These are phyloP conservation scores for Fonsecaea multimorphosa DNA, from an alignment of 2,329 filamentous ascomycete species.

Conservation along the genomic window DNA sequence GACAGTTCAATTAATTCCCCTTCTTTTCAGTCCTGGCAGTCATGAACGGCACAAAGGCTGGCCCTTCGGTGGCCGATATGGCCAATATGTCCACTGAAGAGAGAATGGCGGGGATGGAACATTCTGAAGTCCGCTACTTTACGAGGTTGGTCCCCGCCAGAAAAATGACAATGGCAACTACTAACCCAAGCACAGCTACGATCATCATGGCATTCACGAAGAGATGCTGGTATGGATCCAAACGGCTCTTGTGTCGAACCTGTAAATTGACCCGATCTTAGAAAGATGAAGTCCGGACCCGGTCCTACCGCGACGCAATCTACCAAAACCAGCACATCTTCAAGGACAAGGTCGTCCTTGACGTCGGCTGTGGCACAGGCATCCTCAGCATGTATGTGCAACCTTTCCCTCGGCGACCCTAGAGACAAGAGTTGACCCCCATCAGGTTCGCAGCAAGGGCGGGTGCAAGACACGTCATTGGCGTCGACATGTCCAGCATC, in stretches of 20 bases:
- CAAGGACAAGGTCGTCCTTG: constrained; percentile 90
- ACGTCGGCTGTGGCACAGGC: constrained; percentile 95
- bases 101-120: constrained; percentile 69
- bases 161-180: constrained; percentile 14
- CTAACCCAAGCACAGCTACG: constrained; percentile 70
- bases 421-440: constrained; percentile 24
- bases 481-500: constrained; percentile 99
- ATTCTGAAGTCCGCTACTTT: constrained; percentile 99
- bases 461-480: constrained; percentile 97
- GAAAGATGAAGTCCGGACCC: constrained; percentile 89
- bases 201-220: constrained; percentile 80
- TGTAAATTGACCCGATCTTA: constrained; percentile 36
- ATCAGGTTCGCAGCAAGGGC: constrained; percentile 93
- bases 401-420: not conserved
- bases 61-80: constrained; percentile 37
- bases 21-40: not conserved
- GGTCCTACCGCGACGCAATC: constrained; percentile 96
- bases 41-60: constrained; percentile 35
- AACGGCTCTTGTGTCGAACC: too few relatives aligned
- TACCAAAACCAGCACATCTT: constrained; percentile 95
- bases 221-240: constrained; percentile 43
- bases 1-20: not conserved
- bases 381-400: constrained; percentile 89
- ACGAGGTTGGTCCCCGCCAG: constrained; percentile 72
- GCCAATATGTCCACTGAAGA: constrained; percentile 50